These are phyloP conservation scores for Aspergillus chevalieri DNA, from an alignment of 2,329 filamentous ascomycete genomes.

Conservation along the genomic window DNA sequence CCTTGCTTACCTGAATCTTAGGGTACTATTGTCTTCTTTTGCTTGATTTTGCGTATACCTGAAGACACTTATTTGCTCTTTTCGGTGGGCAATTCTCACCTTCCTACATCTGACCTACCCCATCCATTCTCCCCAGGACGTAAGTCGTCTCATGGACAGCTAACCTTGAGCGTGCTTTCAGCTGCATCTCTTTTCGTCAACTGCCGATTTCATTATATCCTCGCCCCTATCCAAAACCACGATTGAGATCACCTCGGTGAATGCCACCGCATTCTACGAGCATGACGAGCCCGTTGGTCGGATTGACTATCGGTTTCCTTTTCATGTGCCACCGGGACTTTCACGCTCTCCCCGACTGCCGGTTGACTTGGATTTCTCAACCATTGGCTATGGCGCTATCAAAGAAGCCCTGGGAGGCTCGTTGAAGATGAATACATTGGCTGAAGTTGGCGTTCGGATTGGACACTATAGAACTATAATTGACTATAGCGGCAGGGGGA, in stretches of 20 bases:
- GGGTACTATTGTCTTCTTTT: neutral
- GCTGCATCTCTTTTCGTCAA: constrained; percentile 78
- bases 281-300: constrained; percentile 68
- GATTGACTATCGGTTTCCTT: constrained; percentile 68
- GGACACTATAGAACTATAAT: constrained; percentile 69
- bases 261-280: constrained; percentile 82
- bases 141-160: neutral
- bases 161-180: constrained; percentile 14
- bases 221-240: constrained; percentile 71
- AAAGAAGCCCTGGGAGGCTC: constrained; percentile 71
- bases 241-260: constrained; percentile 69
- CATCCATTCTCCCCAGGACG: neutral
- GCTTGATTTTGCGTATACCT: neutral
- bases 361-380: constrained; percentile 70
- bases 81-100: constrained; percentile 5
- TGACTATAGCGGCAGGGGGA: constrained; percentile 63
- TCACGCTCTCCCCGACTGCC: constrained; percentile 70
- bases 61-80: constrained; percentile 5
- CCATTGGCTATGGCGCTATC: constrained; percentile 77
- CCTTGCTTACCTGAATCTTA: neutral
- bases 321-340: constrained; percentile 68
- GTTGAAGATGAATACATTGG: constrained; percentile 71
- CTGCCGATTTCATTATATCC: constrained; percentile 73
- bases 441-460: constrained; percentile 67
- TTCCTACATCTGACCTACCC: constrained; percentile 1